These are phyloP conservation scores for Mortierella sp. DNA, from an alignment of 371 early-diverging fungal genomes.

Conservation along the genomic window DNA sequence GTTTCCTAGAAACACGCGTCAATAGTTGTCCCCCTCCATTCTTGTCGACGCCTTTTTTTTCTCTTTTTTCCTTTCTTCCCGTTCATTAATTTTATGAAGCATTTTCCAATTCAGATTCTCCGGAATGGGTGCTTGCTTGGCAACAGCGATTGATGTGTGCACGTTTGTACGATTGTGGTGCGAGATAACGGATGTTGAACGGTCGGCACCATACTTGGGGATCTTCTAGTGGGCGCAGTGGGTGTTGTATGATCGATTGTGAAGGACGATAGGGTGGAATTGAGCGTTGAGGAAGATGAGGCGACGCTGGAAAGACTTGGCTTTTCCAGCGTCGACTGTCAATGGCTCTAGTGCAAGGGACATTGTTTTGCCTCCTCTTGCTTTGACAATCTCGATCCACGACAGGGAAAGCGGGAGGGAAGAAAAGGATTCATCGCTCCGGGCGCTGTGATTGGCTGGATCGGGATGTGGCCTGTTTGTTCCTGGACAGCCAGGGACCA, in stretches of 20 bases:
- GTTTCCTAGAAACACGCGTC: background rate
- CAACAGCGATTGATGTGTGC: background rate
- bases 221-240: background rate
- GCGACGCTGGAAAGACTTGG: background rate
- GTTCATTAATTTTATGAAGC: slow-evolving; percentile 3
- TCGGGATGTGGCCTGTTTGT: slow-evolving; percentile 35
- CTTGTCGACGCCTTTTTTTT: background rate
- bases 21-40: background rate
- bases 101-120: background rate
- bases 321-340: background rate
- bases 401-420: too few species aligned
- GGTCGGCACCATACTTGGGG: background rate
- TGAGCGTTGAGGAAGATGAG: background rate
- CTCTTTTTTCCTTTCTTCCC: background rate
- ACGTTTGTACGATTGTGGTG: background rate
- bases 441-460: slow-evolving; percentile 39
- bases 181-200: background rate
- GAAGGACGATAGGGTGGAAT: background rate
- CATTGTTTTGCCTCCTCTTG: background rate
- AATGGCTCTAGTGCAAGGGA: background rate
- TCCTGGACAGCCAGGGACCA: slow-evolving; percentile 12
- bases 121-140: background rate
- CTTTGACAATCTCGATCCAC: background rate
- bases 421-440: background rate
- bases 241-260: background rate